Evolutionary conservation across 164 flowering plant genomes (phyloP), one percentile per base, ranked within the genome.

Genomic region (Santalum album): DNA sequence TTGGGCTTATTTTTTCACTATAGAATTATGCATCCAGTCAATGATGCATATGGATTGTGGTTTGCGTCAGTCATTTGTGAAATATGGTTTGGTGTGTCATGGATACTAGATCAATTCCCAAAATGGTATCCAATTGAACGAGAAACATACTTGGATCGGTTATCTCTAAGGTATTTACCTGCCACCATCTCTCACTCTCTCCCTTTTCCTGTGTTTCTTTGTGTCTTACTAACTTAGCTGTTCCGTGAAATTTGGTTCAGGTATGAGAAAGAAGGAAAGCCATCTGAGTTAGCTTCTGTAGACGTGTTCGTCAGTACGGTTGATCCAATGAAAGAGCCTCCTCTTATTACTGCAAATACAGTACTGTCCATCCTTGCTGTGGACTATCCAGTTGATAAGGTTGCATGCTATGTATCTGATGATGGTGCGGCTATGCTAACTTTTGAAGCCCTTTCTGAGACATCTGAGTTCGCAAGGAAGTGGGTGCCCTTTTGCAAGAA

Each of bases 401-500:
- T 81, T 38, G 66, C 80, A 14, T 78, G 83, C 65, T 81, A 78
- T 49, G 80, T 80, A 27, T 80, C 83, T 35, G 86, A 80, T 65
- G 86, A 80, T 72, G 83, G 81, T 49, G 81, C 83, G 26, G 72
- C 81, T 42, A 78, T 80, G 82, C 68, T 78, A 46, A 71, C 80
- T 21, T 80, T 78, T 61, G 80, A 75, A 54, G 75, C 86, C 25
- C 60, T 80, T 25, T 73, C 85, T 34, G 82, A 75, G 66, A 77
- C 85, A 40, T 64, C 82, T 38, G 78, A 80, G 29, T 80, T 80
- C 60, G 85, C 85, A 12, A 65, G 77, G 43, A 76, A 72, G 58
- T 80, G 86, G 86, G 83, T 79, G 39, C 84, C 82, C 39, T 79
- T 79, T 57, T 70, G 79, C 65, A 79, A 80, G 60, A 76, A 80